phyloP scores from a whole-genome alignment of 2,329 filamentous ascomycete genomes.

The Neocatenulostroma microsporum region DNA sequence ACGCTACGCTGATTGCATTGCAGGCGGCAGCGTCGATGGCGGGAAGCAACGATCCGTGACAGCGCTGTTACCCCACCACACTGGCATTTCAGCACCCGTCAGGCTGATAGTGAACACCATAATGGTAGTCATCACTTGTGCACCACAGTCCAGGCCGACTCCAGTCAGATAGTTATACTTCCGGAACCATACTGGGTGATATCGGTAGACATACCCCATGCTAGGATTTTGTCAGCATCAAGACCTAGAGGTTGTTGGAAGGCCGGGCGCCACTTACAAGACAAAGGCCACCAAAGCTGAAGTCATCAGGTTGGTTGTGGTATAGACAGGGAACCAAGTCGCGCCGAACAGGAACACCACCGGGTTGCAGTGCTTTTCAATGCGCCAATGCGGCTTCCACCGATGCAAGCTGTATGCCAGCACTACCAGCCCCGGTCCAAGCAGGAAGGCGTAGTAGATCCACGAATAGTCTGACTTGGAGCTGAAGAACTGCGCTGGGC shows the following conservation, averaged over 20 bases:
- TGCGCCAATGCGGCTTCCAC: conserved; percentile 10
- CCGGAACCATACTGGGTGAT: conserved; percentile 11
- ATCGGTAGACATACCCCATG: conserved; percentile 14
- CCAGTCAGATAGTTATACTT: conserved; percentile 14
- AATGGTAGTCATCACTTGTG: conserved; percentile 1
- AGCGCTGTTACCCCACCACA: conserved; percentile 2
- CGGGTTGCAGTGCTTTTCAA: conserved; percentile 10
- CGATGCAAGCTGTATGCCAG: conserved; percentile 10
- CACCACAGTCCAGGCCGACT: conserved; percentile 2
- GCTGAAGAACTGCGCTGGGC: conserved; percentile 20
- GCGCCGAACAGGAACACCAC: conserved; percentile 11
- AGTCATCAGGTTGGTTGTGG: conserved; percentile 10
- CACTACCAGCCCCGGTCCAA: conserved; percentile 10
- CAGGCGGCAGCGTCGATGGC: no score
- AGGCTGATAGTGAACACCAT: conserved; percentile 1
- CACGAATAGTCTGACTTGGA: conserved; percentile 9
- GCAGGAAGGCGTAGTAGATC: conserved; percentile 13
- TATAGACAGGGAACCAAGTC: conserved; percentile 7
- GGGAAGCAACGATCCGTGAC: no score
- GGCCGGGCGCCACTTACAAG: no score
- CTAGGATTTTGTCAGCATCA: no score
- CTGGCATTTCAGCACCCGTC: neutral
- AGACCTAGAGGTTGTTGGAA: no score
- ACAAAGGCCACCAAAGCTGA: conserved; percentile 7
- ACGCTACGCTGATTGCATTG: no score